A percentile compares a stretch with the other conserved stretches of the same genome.
Conservation (phyloP, 441 rosid species). For the Croton setiger region DNA sequence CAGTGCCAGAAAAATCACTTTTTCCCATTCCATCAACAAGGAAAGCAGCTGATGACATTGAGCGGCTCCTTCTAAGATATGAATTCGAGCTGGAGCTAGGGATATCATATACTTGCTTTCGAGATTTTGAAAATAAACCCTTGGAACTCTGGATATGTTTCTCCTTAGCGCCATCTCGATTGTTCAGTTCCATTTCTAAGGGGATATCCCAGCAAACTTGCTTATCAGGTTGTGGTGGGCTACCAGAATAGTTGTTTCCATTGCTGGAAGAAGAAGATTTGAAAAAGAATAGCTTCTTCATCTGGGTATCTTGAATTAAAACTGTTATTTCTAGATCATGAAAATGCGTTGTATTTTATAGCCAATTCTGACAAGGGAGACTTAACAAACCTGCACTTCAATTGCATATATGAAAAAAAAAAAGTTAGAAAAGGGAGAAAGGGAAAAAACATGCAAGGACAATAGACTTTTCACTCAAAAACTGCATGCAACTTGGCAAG, state of each 20-base stretch:
- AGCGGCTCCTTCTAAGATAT: slow-evolving; percentile 77
- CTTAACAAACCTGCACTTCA: slow-evolving; percentile 38
- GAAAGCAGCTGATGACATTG: slow-evolving; percentile 70
- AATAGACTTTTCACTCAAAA: neutral
- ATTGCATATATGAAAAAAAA: slow-evolving; percentile 13
- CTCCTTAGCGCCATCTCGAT: slow-evolving; percentile 35
- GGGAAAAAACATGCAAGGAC: neutral
- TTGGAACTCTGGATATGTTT: slow-evolving; percentile 35
- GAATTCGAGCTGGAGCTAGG: slow-evolving; percentile 35
- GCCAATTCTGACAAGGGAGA: slow-evolving; percentile 18
- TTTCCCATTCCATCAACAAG: slow-evolving; percentile 47
- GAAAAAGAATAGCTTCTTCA: slow-evolving; percentile 91
- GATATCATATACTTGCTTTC: slow-evolving; percentile 45
- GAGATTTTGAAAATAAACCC: slow-evolving; percentile 42
- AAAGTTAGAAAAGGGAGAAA: slow-evolving; percentile 11
- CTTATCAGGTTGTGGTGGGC: slow-evolving; percentile 43
- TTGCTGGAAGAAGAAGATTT: slow-evolving; percentile 56
- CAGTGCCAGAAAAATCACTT: slow-evolving; percentile 28
- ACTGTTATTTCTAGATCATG: slow-evolving; percentile 23
- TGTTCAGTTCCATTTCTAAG: slow-evolving; percentile 30
- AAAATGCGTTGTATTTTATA: slow-evolving; percentile 12
- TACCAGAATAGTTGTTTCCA: slow-evolving; percentile 33
- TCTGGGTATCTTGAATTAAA: slow-evolving; percentile 33
- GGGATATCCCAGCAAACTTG: slow-evolving; percentile 41
- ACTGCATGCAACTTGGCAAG: slow-evolving; percentile 7